Conservation (phyloP, 139 green algal species). For the Monoraphidium neglectum region DNA sequence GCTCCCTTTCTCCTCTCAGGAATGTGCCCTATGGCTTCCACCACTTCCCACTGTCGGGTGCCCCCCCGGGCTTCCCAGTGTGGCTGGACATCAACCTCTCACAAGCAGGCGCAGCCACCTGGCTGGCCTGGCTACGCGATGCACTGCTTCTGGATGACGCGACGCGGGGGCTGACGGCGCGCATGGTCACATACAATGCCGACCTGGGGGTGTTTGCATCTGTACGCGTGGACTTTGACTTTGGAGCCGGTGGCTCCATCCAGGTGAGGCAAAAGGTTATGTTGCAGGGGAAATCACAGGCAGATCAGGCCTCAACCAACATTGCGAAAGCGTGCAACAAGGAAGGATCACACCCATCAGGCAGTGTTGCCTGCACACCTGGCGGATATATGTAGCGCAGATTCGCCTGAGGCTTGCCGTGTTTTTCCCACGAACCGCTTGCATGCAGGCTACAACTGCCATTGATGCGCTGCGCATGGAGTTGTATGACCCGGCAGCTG, state of each 20-base stretch:
- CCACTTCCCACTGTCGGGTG: slow-evolving; percentile 48
- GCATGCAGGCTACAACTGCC: too few relatives aligned
- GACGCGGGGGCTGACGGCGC: slow-evolving; percentile 44
- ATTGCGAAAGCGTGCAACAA: too few relatives aligned
- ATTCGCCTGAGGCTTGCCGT: too few relatives aligned
- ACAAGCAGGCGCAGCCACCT: slow-evolving; percentile 40
- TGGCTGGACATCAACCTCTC: slow-evolving; percentile 84
- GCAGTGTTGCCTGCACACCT: too few relatives aligned
- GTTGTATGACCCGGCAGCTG: neutral
- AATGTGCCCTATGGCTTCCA: slow-evolving; percentile 75
- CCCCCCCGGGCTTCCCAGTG: slow-evolving; percentile 65
- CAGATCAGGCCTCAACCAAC: too few relatives aligned
- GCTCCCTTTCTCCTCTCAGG: too few relatives aligned
- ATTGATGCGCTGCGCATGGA: neutral
- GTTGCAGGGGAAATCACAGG: too few relatives aligned
- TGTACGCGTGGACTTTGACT: slow-evolving; percentile 57
- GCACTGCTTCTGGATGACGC: slow-evolving; percentile 73
- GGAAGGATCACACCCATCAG: too few relatives aligned
- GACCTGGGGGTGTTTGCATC: slow-evolving; percentile 74
- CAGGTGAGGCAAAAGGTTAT: slow-evolving; percentile 37
- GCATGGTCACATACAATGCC: slow-evolving; percentile 84
- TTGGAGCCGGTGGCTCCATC: slow-evolving; percentile 74
- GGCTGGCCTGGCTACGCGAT: slow-evolving; percentile 65
- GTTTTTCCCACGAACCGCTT: too few relatives aligned
- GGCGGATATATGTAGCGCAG: too few relatives aligned